phyloP scores from a whole-genome alignment of 2,329 filamentous ascomycete genomes.

The Penicillium sp. region DNA sequence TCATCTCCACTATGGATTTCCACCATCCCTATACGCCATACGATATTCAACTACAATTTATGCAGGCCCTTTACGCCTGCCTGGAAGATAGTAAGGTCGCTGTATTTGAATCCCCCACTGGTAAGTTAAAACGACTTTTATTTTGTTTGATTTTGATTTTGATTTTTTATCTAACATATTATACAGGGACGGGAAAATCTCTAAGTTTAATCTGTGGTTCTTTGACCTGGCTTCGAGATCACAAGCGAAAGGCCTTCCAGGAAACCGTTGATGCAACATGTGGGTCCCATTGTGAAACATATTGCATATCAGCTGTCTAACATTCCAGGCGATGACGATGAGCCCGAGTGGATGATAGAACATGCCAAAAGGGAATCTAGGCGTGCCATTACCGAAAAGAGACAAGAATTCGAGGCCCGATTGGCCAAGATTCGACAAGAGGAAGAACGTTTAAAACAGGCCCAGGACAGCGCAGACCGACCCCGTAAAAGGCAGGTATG shows the following conservation, averaged over 20 bases:
- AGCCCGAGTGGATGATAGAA: conserved; percentile 82
- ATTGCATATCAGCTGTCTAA: neutral
- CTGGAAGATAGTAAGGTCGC: conserved; percentile 77
- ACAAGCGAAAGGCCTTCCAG: conserved; percentile 65
- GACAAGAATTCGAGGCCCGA: conserved; percentile 71
- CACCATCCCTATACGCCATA: conserved; percentile 87
- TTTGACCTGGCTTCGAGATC: conserved; percentile 83
- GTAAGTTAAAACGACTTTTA: conserved; percentile 43
- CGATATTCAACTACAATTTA: conserved; percentile 82
- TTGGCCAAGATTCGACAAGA: conserved; percentile 62
- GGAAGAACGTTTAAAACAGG: conserved; percentile 60
- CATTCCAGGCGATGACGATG: conserved; percentile 59
- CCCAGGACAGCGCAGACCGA: conserved; percentile 48
- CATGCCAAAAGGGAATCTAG: conserved; percentile 69
- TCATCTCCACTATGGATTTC: conserved; percentile 55
- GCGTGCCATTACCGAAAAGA: conserved; percentile 63
- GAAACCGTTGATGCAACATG: conserved; percentile 49
- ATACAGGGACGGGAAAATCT: conserved; percentile 68
- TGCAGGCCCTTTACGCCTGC: conserved; percentile 76
- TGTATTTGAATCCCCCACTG: conserved; percentile 91
- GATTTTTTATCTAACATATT: conserved; percentile 11
- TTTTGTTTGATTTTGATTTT: neutral
- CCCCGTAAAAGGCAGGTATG: conserved; percentile 47
- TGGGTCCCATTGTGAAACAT: conserved; percentile 24
- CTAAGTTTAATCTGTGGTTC: conserved; percentile 86